Conservation (phyloP, 805 yeast genomes). For the Komagataella kurtzmanii region DNA sequence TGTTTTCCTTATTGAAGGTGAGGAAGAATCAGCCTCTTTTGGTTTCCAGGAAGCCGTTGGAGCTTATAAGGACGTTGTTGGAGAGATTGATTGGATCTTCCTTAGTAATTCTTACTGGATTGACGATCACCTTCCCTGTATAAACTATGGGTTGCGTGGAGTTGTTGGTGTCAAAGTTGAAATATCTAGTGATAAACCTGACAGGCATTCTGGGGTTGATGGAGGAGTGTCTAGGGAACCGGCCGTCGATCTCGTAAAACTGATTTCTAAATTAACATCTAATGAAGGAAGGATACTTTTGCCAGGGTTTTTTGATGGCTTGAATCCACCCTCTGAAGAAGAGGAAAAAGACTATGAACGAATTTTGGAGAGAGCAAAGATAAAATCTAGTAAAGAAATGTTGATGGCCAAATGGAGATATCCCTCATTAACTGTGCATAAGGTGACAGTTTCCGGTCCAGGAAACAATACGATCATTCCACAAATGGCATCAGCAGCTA, state of each 20-base stretch:
- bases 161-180: constrained; percentile 70
- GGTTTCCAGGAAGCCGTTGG: constrained; percentile 67
- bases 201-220: constrained; percentile 91
- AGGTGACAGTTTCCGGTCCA: constrained; percentile 80
- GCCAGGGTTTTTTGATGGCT: constrained; percentile 62
- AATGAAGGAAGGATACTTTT: constrained; percentile 40
- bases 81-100: constrained; percentile 77
- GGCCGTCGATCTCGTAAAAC: constrained; percentile 66
- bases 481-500: constrained; percentile 55
- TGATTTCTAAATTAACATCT: constrained; percentile 53
- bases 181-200: constrained; percentile 63
- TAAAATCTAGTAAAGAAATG: constrained; percentile 23
- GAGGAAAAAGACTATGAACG: constrained; percentile 54
- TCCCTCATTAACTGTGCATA: constrained; percentile 83
- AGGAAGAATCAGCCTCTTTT: constrained; percentile 85
- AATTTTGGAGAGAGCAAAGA: constrained; percentile 28
- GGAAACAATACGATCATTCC: constrained; percentile 86
- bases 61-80: constrained; percentile 37
- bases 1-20: constrained; percentile 82
- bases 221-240: constrained; percentile 91
- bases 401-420: constrained; percentile 76
- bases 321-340: constrained; percentile 37
- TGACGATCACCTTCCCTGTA: constrained; percentile 77
- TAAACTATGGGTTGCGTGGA: constrained; percentile 91
- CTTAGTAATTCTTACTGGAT: constrained; percentile 92